A percentile compares a stretch with the other conserved stretches of the same genome.
Evolutionary conservation across 306 rosid genomes (phyloP).

Genomic region (Cucurbita pepo): DNA sequence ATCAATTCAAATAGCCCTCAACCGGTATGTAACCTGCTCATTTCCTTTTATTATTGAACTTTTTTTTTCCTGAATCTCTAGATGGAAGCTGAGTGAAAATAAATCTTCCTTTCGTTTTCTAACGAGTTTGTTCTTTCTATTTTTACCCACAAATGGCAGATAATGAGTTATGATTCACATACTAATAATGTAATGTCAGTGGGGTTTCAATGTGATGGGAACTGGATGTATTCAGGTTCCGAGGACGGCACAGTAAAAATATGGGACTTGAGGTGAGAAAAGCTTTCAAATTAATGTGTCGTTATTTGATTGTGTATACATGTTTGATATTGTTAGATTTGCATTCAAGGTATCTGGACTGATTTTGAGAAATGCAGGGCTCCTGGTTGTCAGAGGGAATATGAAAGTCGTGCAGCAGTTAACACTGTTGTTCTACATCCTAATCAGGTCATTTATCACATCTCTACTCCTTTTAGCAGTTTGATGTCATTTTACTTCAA

Average conservation of each 20-base stretch:
- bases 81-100: neutral
- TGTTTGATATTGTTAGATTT: neutral
- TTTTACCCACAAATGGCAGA: slow-evolving; percentile 24
- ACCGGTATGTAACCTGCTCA: slow-evolving; percentile 42
- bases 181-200: slow-evolving; percentile 94
- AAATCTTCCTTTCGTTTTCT: neutral
- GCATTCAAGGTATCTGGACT: neutral
- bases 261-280: slow-evolving; percentile 84
- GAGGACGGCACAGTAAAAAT: slow-evolving; percentile 99
- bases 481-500: neutral
- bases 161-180: slow-evolving; percentile 92
- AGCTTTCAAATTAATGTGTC: neutral
- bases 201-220: slow-evolving; percentile 99
- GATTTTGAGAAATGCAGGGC: slow-evolving; percentile 42
- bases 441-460: slow-evolving; percentile 50
- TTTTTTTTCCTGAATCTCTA: neutral
- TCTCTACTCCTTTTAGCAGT: slow-evolving; percentile 1
- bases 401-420: slow-evolving; percentile 96
- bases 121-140: slow-evolving; percentile 1
- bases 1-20: slow-evolving; percentile 82
- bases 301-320: neutral
- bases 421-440: slow-evolving; percentile 96
- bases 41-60: neutral
- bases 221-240: slow-evolving; percentile 99
- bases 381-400: slow-evolving; percentile 96